Base-by-base conservation (phyloP, 495 filamentous ascomycete genomes). In the Durotheca rogersii region DNA sequence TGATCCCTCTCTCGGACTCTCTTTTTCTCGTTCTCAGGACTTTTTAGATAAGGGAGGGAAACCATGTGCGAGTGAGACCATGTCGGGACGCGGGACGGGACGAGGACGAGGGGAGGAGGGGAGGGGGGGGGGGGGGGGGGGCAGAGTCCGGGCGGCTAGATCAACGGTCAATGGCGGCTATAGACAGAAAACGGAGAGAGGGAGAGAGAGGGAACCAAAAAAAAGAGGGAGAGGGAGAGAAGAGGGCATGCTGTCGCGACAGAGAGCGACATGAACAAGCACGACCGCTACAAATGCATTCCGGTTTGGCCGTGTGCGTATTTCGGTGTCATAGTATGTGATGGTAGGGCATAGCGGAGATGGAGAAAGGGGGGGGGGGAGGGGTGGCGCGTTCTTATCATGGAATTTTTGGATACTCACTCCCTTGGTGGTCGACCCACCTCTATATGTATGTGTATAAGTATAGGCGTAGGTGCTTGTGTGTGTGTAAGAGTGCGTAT, bases 351-450 rank as follows among this genome's bases (percentile, higher is more conserved):
- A 53, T 46, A 36, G 45, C 49, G 30, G 55, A 53, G 49, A 50
- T 40, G 49, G 40, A 56, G 47, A 35, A 40, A 53, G 56, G 56
- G 56, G 56, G 56, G 53, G 49, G 23, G 23, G 49, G 49, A 50
- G 56, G 49, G 53, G 56, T 59, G 56, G 56, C 53, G 56, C 56
- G 50, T 46, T 59, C 56, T 59, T 59, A 59, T 59, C 56, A 53
- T 48, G 29, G 12, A 47, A 44, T 57, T 53, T 49, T 49, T 21
- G 52, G 4, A 51, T 47, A 45, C 38, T 59, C 50, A 50, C 56
- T 59, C 56, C 56, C 49, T 52, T 59, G 44, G 38, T 21, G 50
- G 33, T 40, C 35, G 56, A 41, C 49, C 56, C 56, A 59, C 56
- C 41, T 53, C 34, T 41, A 9, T 27, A 27, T 27, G 23, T 27